Evolutionary conservation across 257 asterid genomes (phyloP).

Genomic region (Penstemon newberryi): DNA sequence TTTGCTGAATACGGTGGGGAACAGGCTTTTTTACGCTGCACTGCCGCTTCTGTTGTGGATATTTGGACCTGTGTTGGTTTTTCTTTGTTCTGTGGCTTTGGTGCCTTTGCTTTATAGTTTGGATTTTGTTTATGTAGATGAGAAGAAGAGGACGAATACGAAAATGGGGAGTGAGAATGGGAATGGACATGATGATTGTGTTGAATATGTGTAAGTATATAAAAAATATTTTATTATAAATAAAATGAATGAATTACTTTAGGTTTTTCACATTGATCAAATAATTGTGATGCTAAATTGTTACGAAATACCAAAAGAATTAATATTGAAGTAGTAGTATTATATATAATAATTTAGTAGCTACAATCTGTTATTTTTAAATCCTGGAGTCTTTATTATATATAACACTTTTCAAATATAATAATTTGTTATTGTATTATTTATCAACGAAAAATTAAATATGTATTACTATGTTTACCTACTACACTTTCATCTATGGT

Average conservation of each 20-base stretch:
- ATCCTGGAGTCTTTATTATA: too few relatives aligned
- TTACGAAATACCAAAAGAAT: too few relatives aligned
- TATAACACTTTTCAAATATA: too few relatives aligned
- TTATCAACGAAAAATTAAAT: too few relatives aligned
- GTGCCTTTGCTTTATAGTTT: slow-evolving; percentile 55
- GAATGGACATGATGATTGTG: slow-evolving; percentile 21
- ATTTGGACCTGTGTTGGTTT: slow-evolving; percentile 67
- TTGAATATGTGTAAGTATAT: slow-evolving; percentile 13
- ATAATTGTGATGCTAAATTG: too few relatives aligned
- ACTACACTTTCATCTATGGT: too few relatives aligned
- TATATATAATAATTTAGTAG: too few relatives aligned
- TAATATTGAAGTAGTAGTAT: too few relatives aligned
- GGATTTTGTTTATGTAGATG: slow-evolving; percentile 41
- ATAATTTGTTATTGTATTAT: too few relatives aligned
- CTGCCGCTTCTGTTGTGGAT: slow-evolving; percentile 69
- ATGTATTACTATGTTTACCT: too few relatives aligned
- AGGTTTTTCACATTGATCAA: too few relatives aligned
- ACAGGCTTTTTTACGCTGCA: slow-evolving; percentile 55
- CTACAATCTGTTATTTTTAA: too few relatives aligned
- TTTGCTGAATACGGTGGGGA: slow-evolving; percentile 51
- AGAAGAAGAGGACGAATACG: background rate
- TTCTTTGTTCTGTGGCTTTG: slow-evolving; percentile 46
- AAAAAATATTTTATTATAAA: background rate
- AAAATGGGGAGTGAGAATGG: slow-evolving; percentile 27
- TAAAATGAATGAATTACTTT: background rate